A percentile compares a stretch with the other conserved stretches of the same genome.
Conservation (phyloP, 345 rosid species). For the Clarkia xantiana region DNA sequence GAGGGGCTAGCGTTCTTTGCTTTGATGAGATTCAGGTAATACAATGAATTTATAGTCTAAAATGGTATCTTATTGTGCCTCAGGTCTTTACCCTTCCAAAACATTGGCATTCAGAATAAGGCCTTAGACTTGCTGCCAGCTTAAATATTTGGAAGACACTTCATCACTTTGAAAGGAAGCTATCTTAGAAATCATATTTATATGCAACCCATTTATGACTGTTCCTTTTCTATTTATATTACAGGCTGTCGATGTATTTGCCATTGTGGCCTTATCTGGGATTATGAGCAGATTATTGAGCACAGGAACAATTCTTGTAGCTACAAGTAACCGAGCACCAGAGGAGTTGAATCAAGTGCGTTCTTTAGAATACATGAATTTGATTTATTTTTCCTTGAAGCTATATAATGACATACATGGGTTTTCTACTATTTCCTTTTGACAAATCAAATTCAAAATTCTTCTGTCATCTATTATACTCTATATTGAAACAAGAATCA, state of each 20-base stretch:
- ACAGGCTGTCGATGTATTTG: constrained; percentile 94
- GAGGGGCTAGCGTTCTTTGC: constrained; percentile 80
- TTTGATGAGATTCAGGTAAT: constrained; percentile 92
- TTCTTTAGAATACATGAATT: not conserved
- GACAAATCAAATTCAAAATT: not conserved
- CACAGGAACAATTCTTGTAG: constrained; percentile 83
- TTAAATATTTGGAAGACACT: not conserved
- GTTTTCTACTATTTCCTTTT: not conserved
- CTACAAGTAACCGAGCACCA: constrained; percentile 90
- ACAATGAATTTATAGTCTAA: not conserved
- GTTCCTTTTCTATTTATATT: constrained; percentile 21
- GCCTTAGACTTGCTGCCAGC: not conserved
- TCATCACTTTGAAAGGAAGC: no score
- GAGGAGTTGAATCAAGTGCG: constrained; percentile 79
- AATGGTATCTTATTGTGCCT: not conserved
- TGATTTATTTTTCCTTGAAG: no score
- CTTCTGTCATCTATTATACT: not conserved
- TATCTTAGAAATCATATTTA: not conserved
- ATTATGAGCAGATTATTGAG: constrained; percentile 81
- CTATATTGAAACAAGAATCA: not conserved
- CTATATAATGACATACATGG: no score
- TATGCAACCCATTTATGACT: constrained; percentile 9
- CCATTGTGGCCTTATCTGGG: constrained; percentile 98
- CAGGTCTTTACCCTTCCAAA: no score
- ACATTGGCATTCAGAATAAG: not conserved